Evolutionary conservation across 257 asterid genomes (phyloP).

Genomic region (Scutellaria baicalensis): DNA sequence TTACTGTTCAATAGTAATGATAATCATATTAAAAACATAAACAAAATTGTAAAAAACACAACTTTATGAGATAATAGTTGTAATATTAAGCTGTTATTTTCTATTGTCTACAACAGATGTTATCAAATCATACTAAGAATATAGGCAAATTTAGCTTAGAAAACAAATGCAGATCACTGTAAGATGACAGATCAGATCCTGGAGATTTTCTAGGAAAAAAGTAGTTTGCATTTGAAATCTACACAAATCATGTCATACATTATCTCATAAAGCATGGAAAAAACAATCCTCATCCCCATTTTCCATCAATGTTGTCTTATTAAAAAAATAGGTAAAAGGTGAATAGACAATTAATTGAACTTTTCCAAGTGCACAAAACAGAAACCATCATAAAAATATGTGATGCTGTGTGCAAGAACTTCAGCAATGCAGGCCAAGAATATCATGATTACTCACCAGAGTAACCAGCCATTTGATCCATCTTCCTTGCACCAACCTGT

Average conservation of each 20-base stretch:
- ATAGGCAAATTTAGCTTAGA: not conserved
- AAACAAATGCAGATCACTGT: not conserved
- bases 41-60: not conserved
- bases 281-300: not conserved
- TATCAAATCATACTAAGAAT: not conserved
- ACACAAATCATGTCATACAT: not conserved
- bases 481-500: slow-evolving; percentile 61
- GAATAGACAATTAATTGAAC: not conserved
- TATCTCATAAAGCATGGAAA: slow-evolving; percentile 3
- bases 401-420: not conserved
- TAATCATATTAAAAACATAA: no score
- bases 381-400: not conserved
- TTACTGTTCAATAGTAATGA: not conserved
- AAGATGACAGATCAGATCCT: slow-evolving; percentile 2
- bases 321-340: not conserved
- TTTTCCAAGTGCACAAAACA: not conserved
- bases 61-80: not conserved
- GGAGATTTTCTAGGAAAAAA: not conserved
- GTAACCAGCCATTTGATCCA: slow-evolving; percentile 44
- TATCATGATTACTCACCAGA: slow-evolving; percentile 51
- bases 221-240: not conserved
- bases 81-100: not conserved
- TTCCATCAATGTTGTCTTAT: not conserved
- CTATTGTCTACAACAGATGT: not conserved
- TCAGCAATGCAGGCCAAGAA: not conserved